Evolutionary conservation across 108 stramenopile species (phyloP), one percentile per base, ranked within the genome.

Genomic region (Conticribra weissflogii): DNA sequence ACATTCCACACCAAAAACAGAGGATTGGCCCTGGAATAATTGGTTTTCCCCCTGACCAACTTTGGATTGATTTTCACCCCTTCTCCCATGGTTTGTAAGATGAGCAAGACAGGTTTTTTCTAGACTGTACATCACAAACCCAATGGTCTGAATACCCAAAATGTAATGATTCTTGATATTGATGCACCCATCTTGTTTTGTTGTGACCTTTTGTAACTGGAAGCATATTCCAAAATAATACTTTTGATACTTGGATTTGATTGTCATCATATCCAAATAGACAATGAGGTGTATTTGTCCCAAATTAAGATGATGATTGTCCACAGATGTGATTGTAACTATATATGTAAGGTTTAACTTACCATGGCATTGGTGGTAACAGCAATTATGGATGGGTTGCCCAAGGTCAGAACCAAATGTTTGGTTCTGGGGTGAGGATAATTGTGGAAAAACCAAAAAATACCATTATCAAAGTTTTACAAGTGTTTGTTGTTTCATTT

Each of bases 151-250:
- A 25, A 84, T 71, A 15, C 83, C 83, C 54, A 84, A 84, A 47
- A 81, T 84, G 52, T 84, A 84, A 58, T 84, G 83, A 36, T 84
- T 84, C 59, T 84, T 80, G 44, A 84, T 84, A 62, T 84, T 84
- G 31, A 84, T 81, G 2, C 55, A 54, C 0, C 80, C 80, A 59
- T 81, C 76, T 7, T 66, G 18, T 24, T 76, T 72, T 52, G 71
- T 34, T 12, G 83, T 83, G 21, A 83, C 79, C 59, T 83, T 76
- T 12, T 81, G 79, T 41, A 78, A 81, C 54, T 81, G 81, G 31
- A 64, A 78, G 2, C 72, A 79, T 21, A 79, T 74, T 31, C 58
- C 69, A 33, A 83, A 47, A 28, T 70, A 83, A 30, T 83, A 74
- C 0, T 79, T 74, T 7, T 79, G 61, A 44, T 33, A 80, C 1